phyloP scores from a whole-genome alignment of 345 rosid species.

The Luvunga scandens region DNA sequence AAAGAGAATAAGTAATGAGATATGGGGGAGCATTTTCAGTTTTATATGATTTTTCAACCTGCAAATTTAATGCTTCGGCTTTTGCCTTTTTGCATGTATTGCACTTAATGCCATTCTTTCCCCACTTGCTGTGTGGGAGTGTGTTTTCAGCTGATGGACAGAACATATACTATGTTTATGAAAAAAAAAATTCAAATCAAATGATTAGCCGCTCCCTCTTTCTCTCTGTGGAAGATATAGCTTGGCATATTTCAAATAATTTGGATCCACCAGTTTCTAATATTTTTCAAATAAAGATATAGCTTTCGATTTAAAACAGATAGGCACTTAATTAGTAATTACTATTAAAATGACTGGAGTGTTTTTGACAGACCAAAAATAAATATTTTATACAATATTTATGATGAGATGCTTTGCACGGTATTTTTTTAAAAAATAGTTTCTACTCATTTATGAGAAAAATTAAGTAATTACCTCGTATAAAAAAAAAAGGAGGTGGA shows the following conservation, averaged over 20 bases:
- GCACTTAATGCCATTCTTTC: conserved; percentile 15
- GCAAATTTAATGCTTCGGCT: conserved; percentile 11
- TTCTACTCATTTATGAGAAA: too few relatives aligned
- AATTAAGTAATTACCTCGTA: too few relatives aligned
- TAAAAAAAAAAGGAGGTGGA: too few relatives aligned
- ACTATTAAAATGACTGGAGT: too few relatives aligned
- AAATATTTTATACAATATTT: too few relatives aligned
- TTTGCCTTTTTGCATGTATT: background rate
- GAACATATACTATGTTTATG: conserved; percentile 30
- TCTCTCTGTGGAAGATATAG: background rate
- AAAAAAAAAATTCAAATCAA: conserved; percentile 25
- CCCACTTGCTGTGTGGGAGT: background rate
- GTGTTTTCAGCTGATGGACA: conserved; percentile 20
- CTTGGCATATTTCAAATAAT: too few relatives aligned
- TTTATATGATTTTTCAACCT: background rate
- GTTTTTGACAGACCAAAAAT: too few relatives aligned
- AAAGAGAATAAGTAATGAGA: conserved; percentile 2
- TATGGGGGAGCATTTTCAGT: background rate
- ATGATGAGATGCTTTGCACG: too few relatives aligned
- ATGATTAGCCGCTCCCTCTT: conserved; percentile 30
- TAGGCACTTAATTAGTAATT: background rate
- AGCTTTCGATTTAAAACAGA: background rate
- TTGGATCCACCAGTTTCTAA: background rate
- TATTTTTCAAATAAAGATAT: too few relatives aligned
- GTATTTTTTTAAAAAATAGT: too few relatives aligned